These are phyloP conservation scores for Boletus bicolor DNA, from an alignment of 768 basidiomycete species.

Conservation along the genomic window DNA sequence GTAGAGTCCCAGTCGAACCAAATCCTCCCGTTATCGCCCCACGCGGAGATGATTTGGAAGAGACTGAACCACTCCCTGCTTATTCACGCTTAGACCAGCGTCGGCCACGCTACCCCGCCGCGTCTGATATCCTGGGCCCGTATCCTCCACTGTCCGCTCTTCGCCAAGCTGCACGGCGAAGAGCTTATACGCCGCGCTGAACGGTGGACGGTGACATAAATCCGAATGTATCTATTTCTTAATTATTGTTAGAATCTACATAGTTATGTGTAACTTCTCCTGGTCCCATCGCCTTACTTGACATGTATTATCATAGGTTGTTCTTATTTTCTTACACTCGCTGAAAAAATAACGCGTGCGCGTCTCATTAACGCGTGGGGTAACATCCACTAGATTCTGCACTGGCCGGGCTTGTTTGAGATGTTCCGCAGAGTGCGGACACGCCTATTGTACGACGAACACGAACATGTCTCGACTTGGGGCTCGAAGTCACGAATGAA, in stretches of 20 bases:
- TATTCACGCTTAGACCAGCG: constrained; percentile 30
- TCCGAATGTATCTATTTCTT: constrained; percentile 2
- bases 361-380: too few species aligned
- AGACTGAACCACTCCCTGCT: constrained; percentile 16
- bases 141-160: constrained; percentile 25
- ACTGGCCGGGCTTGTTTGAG: too few species aligned
- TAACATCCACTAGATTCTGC: too few species aligned
- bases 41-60: constrained; percentile 1
- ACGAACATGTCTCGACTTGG: too few species aligned
- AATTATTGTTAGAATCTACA: constrained; percentile 1
- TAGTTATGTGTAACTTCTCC: background rate
- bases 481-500: too few species aligned
- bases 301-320: too few species aligned
- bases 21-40: background rate
- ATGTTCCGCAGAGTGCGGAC: too few species aligned
- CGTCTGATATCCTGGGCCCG: constrained; percentile 24
- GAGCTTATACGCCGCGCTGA: background rate
- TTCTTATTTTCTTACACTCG: too few species aligned
- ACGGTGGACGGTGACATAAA: too few species aligned
- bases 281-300: too few species aligned
- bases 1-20: background rate
- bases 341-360: too few species aligned
- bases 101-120: constrained; percentile 16
- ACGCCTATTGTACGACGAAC: too few species aligned
- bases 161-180: background rate